These are phyloP conservation scores for Amanita molliuscula DNA, from an alignment of 768 basidiomycete genomes.

Conservation along the genomic window DNA sequence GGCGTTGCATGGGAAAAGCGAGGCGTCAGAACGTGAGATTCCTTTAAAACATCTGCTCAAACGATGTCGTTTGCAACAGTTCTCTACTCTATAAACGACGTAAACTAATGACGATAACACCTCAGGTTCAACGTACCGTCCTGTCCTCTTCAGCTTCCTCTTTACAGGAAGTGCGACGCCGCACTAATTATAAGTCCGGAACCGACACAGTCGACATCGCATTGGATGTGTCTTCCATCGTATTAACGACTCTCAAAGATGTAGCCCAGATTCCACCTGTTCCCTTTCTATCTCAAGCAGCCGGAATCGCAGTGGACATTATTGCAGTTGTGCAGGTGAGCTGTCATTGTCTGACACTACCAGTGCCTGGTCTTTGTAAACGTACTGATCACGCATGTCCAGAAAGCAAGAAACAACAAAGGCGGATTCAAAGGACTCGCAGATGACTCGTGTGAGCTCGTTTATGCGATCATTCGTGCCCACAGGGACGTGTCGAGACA, in stretches of 20 bases:
- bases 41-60: not conserved
- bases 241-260: slow-evolving; percentile 3
- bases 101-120: not conserved
- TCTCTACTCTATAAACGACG: not conserved
- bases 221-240: not conserved
- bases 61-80: not conserved
- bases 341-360: not conserved
- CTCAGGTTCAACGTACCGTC: not conserved
- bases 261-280: slow-evolving; percentile 1
- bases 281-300: slow-evolving; percentile 1
- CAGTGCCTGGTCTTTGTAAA: not conserved
- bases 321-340: slow-evolving; percentile 1
- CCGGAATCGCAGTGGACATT: slow-evolving; percentile 2
- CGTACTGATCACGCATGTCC: not conserved
- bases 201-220: not conserved
- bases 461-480: slow-evolving; percentile 5
- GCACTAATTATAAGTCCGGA: not conserved
- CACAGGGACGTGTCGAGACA: not conserved
- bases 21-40: too few relatives aligned
- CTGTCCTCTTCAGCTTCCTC: not conserved
- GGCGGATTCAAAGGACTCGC: slow-evolving; percentile 1
- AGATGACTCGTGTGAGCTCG: slow-evolving; percentile 4
- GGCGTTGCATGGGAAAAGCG: too few relatives aligned
- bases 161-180: not conserved
- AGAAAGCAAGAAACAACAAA: slow-evolving; percentile 2